Evolutionary conservation across 768 basidiomycete species (phyloP), one percentile per base, ranked within the genome.

Genomic region (Serendipita sp.): DNA sequence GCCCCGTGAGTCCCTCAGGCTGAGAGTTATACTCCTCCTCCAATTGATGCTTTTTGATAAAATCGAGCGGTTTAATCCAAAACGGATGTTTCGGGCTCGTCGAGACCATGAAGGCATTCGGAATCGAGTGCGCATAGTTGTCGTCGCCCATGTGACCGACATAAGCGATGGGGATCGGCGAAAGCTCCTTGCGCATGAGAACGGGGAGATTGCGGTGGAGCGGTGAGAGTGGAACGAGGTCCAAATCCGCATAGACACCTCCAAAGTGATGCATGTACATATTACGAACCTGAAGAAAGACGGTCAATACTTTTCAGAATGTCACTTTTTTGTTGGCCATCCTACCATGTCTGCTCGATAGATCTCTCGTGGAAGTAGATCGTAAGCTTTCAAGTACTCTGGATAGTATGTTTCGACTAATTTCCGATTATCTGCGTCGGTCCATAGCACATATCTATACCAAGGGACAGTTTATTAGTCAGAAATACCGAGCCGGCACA

Each of bases 251-350:
- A n/a, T 60, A 60, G 56, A 60, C 28, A 35, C 56, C 56, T 35
- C 56, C 56, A 35, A 60, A 60, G 18, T 37, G 18, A n/a, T 60
- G 56, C 56, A 60, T 60, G n/a, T 60, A 60, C 56, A 60, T 60
- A 28, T 60, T 60, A 7, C 56, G 56, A 37, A 60, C 56, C 56
- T 60, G 34, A 8, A 8, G 16, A 35, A 35, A 60, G 16, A 41
- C 38, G 13, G 38, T 41, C 24, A 24, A 24, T 41, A 41, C 13
- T 13, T 5, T 7, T 13, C 38, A 7, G 38, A 41, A 41, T 41
- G 5, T 5, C 38, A 41, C 13, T 13, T 41, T 41, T 41, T 5
- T 41, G 5, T 16, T 10, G 10, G 24, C 10, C 8, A n/a, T 35
- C 8, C 10, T 35, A 60, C 56, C 56, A 60, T 60, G 56, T 60